Evolutionary conservation across 1,139 yeast species (phyloP).

Genomic region (Protomyces inundatus): DNA sequence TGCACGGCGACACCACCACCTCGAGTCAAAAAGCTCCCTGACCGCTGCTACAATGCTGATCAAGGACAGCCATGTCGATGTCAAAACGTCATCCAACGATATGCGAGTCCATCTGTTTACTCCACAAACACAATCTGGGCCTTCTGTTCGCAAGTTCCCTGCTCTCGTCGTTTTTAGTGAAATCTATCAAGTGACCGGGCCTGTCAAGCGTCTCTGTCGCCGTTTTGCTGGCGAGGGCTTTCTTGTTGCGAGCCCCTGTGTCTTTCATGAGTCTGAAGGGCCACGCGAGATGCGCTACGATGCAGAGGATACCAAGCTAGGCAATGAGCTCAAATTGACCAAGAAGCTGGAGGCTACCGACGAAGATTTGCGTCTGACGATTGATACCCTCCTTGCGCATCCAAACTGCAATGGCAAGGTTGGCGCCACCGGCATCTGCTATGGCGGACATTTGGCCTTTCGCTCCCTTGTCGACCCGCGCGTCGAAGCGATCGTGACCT

Average conservation of each 20-base stretch:
- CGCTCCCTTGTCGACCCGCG: conserved; percentile 64
- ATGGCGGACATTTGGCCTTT: conserved; percentile 79
- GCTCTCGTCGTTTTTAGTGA: conserved; percentile 76
- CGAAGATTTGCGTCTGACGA: conserved; percentile 61
- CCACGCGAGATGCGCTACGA: conserved; percentile 67
- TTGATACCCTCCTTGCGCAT: conserved; percentile 56
- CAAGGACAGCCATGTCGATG: conserved; percentile 61
- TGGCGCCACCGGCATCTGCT: conserved; percentile 84
- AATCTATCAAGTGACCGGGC: conserved; percentile 67
- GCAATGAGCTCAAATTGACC: conserved; percentile 60
- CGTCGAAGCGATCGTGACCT: conserved; percentile 64
- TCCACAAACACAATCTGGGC: conserved; percentile 66
- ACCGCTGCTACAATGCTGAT: conserved; percentile 50
- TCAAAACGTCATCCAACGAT: conserved; percentile 60
- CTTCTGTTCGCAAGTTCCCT: conserved; percentile 63
- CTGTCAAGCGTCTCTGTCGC: conserved; percentile 71
- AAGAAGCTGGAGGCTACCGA: conserved; percentile 70
- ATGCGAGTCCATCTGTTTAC: conserved; percentile 63
- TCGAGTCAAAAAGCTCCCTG: too few relatives aligned
- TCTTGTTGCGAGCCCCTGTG: conserved; percentile 71
- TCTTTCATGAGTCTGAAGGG: conserved; percentile 66
- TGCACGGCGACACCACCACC: too few relatives aligned
- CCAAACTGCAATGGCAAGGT: conserved; percentile 65
- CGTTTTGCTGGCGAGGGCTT: conserved; percentile 76
- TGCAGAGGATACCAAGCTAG: conserved; percentile 67